These are phyloP conservation scores for Ilyonectria destructans DNA, from an alignment of 2,329 filamentous ascomycete genomes.

Conservation along the genomic window DNA sequence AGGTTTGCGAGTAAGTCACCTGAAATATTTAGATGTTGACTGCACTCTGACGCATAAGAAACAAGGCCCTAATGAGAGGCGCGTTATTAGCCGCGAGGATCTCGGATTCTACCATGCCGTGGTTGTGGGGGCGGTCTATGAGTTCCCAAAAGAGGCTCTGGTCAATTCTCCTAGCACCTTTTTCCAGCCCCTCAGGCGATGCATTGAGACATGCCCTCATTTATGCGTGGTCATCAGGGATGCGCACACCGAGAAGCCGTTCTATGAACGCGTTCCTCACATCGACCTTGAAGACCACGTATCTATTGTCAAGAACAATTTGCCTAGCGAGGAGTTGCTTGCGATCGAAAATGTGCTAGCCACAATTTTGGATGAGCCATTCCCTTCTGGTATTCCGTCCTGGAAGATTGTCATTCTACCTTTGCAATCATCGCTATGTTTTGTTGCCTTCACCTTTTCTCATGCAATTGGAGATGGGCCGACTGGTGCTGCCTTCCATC, in stretches of 20 bases:
- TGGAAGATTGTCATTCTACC: slow-evolving; percentile 46
- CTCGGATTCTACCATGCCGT: slow-evolving; percentile 44
- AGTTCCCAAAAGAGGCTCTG: slow-evolving; percentile 19
- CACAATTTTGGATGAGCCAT: slow-evolving; percentile 39
- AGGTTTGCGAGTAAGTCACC: no score
- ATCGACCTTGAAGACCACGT: slow-evolving; percentile 43
- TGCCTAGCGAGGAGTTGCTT: not conserved
- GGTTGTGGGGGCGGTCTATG: slow-evolving; percentile 43
- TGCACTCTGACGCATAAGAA: slow-evolving; percentile 5
- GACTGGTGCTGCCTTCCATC: slow-evolving; percentile 43
- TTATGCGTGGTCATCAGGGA: slow-evolving; percentile 42
- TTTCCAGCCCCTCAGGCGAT: slow-evolving; percentile 35
- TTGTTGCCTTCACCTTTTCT: slow-evolving; percentile 44
- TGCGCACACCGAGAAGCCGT: slow-evolving; percentile 40
- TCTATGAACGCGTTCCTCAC: slow-evolving; percentile 38
- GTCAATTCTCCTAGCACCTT: slow-evolving; percentile 33
- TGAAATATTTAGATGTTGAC: no score
- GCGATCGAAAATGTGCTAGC: slow-evolving; percentile 33
- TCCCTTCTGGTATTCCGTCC: slow-evolving; percentile 35
- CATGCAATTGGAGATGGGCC: slow-evolving; percentile 47
- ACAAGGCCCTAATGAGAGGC: slow-evolving; percentile 43
- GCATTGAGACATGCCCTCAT: slow-evolving; percentile 41
- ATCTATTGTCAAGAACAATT: slow-evolving; percentile 20
- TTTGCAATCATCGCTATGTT: slow-evolving; percentile 27
- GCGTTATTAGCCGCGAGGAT: slow-evolving; percentile 43